Conservation (phyloP, 257 asterid genomes). For the Forsythia viridissima region DNA sequence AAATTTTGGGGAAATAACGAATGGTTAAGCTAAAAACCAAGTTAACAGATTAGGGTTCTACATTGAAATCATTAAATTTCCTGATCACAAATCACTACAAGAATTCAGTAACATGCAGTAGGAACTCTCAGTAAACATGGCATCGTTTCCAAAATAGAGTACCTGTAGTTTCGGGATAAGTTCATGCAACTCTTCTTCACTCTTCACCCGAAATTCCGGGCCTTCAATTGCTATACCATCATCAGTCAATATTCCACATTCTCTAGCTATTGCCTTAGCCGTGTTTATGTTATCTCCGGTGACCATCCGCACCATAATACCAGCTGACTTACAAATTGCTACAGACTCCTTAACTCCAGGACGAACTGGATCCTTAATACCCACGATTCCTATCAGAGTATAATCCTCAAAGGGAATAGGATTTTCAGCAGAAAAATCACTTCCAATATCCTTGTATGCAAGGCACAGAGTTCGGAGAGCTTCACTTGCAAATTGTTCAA, state of each 20-base stretch:
- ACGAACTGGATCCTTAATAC: conserved; percentile 90
- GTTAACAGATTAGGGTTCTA: not conserved
- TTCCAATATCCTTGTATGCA: conserved; percentile 65
- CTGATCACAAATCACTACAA: not conserved
- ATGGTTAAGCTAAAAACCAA: not conserved
- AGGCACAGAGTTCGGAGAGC: conserved; percentile 84
- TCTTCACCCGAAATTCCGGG: conserved; percentile 75
- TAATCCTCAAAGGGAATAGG: conserved; percentile 70
- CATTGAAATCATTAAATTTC: not conserved
- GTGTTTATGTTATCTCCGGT: conserved; percentile 92
- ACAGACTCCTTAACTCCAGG: conserved; percentile 93
- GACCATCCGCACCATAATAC: conserved; percentile 83
- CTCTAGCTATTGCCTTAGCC: conserved; percentile 92
- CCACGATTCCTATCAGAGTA: conserved; percentile 75
- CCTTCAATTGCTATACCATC: conserved; percentile 89
- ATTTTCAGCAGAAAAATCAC: conserved; percentile 44
- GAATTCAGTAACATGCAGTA: conserved; percentile 5
- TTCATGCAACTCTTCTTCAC: conserved; percentile 64
- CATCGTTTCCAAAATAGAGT: not conserved
- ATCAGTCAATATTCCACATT: conserved; percentile 83
- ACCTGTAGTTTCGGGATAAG: conserved; percentile 88
- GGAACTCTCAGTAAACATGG: not conserved
- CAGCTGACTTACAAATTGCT: conserved; percentile 79
- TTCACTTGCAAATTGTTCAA: conserved; percentile 75
- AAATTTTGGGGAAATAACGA: not conserved